Conservation (phyloP, 164 flowering plant species). For the Cinnamomum micranthum region DNA sequence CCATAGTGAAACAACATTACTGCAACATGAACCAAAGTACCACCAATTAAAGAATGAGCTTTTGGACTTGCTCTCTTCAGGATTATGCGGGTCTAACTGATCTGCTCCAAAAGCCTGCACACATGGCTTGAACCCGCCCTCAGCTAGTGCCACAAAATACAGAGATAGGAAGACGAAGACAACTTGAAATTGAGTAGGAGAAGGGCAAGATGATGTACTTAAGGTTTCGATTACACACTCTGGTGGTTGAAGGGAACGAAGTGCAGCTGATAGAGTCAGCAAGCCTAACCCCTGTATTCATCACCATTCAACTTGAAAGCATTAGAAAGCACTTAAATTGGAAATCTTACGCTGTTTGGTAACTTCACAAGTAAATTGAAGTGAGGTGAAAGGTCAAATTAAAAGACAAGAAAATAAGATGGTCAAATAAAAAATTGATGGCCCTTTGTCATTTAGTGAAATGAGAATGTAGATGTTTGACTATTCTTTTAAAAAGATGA, state of each 20-base stretch:
- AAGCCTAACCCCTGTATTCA: conserved; percentile 42
- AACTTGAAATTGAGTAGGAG: conserved; percentile 28
- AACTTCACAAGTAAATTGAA: too few species aligned
- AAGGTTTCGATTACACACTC: conserved; percentile 17
- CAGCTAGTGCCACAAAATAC: conserved; percentile 55
- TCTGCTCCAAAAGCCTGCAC: conserved; percentile 66
- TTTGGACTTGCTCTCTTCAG: conserved; percentile 37
- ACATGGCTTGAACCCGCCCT: conserved; percentile 60
- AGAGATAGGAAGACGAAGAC: conserved; percentile 45
- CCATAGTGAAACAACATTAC: conserved; percentile 21
- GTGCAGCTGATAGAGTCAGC: conserved; percentile 38
- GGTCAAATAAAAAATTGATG: too few species aligned
- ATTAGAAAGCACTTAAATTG: neutral
- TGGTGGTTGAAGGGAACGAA: conserved; percentile 19
- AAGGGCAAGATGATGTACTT: conserved; percentile 15
- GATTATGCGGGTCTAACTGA: conserved; percentile 44
- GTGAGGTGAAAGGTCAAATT: too few species aligned
- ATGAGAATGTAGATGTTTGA: too few species aligned
- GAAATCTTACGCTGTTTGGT: too few species aligned
- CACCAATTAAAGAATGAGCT: conserved; percentile 71
- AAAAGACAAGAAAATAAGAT: too few species aligned
- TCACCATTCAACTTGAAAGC: neutral
- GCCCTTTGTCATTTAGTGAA: too few species aligned
- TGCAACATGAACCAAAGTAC: conserved; percentile 39
- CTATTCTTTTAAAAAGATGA: too few species aligned